A percentile compares a stretch with the other conserved stretches of the same genome.
phyloP scores from a whole-genome alignment of 2,329 filamentous ascomycete genomes.

The Nigrograna mackinnonii region DNA sequence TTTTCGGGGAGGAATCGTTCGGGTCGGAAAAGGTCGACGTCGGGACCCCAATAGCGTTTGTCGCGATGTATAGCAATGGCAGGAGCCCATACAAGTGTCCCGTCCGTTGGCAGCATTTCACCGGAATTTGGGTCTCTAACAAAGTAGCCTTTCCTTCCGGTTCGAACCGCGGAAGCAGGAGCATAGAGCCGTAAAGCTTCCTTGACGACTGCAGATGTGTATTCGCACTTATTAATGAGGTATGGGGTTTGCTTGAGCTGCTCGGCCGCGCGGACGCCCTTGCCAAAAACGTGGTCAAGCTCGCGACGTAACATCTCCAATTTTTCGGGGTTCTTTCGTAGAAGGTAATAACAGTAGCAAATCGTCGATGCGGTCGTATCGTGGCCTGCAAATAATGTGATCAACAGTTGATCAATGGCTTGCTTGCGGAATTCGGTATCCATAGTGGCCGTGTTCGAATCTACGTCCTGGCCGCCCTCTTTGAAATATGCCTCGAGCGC shows the following conservation, averaged over 20 bases:
- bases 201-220: slow-evolving; percentile 33
- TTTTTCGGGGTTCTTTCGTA: slow-evolving; percentile 21
- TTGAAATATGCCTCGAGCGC: slow-evolving; percentile 44
- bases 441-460: slow-evolving; percentile 16
- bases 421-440: slow-evolving; percentile 22
- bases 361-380: slow-evolving; percentile 35
- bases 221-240: slow-evolving; percentile 33
- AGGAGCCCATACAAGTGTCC: slow-evolving; percentile 9
- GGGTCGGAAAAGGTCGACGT: slow-evolving; percentile 18
- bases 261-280: slow-evolving; percentile 11
- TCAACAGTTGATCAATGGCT: slow-evolving; percentile 26
- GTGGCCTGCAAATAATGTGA: slow-evolving; percentile 18
- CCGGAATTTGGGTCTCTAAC: slow-evolving; percentile 23
- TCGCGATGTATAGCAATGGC: slow-evolving; percentile 15
- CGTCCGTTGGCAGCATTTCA: slow-evolving; percentile 18
- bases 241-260: slow-evolving; percentile 23
- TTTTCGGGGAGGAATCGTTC: slow-evolving; percentile 22
- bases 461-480: slow-evolving; percentile 24
- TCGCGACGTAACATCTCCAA: slow-evolving; percentile 25
- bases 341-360: slow-evolving; percentile 27
- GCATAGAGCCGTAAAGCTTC: slow-evolving; percentile 35
- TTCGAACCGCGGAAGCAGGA: slow-evolving; percentile 31
- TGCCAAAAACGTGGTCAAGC: slow-evolving; percentile 30
- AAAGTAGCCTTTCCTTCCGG: slow-evolving; percentile 14
- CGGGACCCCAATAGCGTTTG: slow-evolving; percentile 13